Conservation (phyloP, 805 yeast genomes). For the Candida insectalens region DNA sequence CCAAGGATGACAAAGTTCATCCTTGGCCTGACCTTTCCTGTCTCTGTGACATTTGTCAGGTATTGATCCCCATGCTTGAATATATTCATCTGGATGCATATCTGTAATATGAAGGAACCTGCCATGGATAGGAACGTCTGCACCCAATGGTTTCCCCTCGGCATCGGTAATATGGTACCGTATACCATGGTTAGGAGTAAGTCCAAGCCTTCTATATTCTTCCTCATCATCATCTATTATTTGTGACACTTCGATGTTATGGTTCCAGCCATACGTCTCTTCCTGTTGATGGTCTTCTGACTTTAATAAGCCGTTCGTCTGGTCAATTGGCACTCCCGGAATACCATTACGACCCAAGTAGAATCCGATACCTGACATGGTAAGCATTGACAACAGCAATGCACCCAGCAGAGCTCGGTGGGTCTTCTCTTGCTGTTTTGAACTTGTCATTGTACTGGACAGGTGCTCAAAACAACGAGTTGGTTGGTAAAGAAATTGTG, state of each 20-base stretch:
- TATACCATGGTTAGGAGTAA: slow-evolving; percentile 32
- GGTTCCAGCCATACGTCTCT: too few relatives aligned
- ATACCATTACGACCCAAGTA: too few relatives aligned
- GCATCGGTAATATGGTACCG: slow-evolving; percentile 12
- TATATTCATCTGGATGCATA: slow-evolving; percentile 73
- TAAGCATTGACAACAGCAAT: too few relatives aligned
- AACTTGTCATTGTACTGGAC: too few relatives aligned
- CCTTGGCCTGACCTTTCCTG: slow-evolving; percentile 14
- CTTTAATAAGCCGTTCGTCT: too few relatives aligned
- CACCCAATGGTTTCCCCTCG: neutral
- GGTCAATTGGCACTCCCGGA: too few relatives aligned
- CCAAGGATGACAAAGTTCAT: slow-evolving; percentile 48
- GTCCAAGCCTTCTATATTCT: slow-evolving; percentile 25
- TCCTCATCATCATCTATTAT: slow-evolving; percentile 16
- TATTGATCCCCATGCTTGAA: slow-evolving; percentile 39
- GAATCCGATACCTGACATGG: too few relatives aligned
- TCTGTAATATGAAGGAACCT: slow-evolving; percentile 82
- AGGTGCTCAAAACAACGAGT: too few relatives aligned
- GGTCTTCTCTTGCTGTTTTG: too few relatives aligned
- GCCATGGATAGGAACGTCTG: slow-evolving; percentile 42
- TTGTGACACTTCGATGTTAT: neutral
- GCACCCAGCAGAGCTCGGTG: too few relatives aligned
- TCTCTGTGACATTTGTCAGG: slow-evolving; percentile 46
- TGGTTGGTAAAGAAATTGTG: too few relatives aligned
- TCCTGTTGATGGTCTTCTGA: too few relatives aligned